Percentiles rank a stretch among this genome's conserved stretches.
Conservation (phyloP, 179 eudicot genomes). For the Gypsophila paniculata region DNA sequence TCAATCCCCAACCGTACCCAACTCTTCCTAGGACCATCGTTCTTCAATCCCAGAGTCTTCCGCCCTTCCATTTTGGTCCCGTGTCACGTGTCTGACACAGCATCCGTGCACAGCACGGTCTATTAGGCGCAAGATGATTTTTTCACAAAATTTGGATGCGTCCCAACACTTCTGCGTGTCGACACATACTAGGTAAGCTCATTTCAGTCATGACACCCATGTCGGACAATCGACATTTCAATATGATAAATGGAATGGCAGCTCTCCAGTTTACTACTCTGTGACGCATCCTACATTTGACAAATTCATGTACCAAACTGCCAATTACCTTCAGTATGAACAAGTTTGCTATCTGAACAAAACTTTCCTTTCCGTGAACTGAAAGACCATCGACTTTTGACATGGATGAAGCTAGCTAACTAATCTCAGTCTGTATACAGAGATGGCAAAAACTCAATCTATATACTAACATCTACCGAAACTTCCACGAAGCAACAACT, state of each 20-base stretch:
- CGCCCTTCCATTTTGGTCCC: too few relatives aligned
- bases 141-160: not conserved
- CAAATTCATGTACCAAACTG: not conserved
- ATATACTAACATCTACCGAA: not conserved
- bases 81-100: not conserved
- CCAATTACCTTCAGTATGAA: too few relatives aligned
- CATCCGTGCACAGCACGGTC: not conserved
- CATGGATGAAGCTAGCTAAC: not conserved
- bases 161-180: not conserved
- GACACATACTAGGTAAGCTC: not conserved
- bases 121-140: not conserved
- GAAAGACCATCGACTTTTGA: not conserved
- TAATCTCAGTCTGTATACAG: too few relatives aligned
- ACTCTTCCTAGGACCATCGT: too few relatives aligned
- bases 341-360: not conserved
- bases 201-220: not conserved
- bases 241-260: not conserved
- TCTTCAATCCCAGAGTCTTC: too few relatives aligned
- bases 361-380: not conserved
- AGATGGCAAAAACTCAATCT: too few relatives aligned
- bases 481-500: not conserved
- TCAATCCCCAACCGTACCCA: not conserved
- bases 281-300: not conserved
- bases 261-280: not conserved
- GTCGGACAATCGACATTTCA: not conserved